Base-by-base conservation (phyloP, 1,284 basidiomycete species). In the Ceratobasidium theobromae region DNA sequence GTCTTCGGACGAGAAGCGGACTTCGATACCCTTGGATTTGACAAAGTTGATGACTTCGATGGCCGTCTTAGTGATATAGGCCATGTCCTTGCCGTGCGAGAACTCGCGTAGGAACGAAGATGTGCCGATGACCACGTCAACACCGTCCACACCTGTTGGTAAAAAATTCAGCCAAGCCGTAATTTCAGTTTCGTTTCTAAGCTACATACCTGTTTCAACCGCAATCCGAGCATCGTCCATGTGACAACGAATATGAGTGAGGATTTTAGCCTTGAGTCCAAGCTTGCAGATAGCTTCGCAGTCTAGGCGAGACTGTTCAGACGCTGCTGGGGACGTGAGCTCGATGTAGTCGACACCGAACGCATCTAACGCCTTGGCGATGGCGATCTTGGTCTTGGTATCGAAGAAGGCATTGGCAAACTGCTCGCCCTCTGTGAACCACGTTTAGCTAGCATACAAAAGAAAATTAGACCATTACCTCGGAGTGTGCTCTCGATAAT, bases 341-440 rank as follows among this genome's bases (percentile, higher is more conserved):
- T 99, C 97, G 76, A 99, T 96, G 84, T 98, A 99, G 78, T 99
- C 97, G 69, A 99, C 97, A 75, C 97, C 97, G 75, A 98, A 98
- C 57, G 93, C 94, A 82, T 97, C 95, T 64, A 97, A 86, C 32
- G 91, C 95, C 82, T 90, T 95, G 73, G 97, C 97, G 73, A 99
- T 99, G 76, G 95, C 95, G 78, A 98, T 98, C 86, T 99, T 99
- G 80, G 95, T 99, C 84, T 97, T 95, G 76, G 94, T 95, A 77
- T 97, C 95, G 78, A 98, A 98, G 84, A 98, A 99, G 65, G 97
- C 96, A 75, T 98, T 99, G 71, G 97, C 96, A 74, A 99, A 99
- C 78, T 99, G 94, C 80, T 99, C 93, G 73, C 96, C 95, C 91
- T 98, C 95, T 95, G 74, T 57, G 53, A 48, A 64, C 55, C 57